Conservation (phyloP, 2,329 filamentous ascomycete species). For the Pseudogymnoascus sp. region DNA sequence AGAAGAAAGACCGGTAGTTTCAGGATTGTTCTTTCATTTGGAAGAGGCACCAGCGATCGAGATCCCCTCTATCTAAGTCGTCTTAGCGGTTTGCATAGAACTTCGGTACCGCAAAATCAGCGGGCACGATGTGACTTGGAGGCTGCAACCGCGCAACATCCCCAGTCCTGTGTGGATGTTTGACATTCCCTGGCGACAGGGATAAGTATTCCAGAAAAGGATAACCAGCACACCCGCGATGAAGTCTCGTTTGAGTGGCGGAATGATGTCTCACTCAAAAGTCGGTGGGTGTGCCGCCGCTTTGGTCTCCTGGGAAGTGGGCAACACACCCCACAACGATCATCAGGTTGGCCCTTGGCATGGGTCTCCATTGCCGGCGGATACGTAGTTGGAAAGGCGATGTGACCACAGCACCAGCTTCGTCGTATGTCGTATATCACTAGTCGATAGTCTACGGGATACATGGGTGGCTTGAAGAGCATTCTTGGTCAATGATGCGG, state of each 20-base stretch:
- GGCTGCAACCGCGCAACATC: background rate
- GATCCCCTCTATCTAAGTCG: background rate
- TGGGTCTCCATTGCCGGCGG: background rate
- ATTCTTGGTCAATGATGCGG: background rate
- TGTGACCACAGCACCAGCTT: background rate
- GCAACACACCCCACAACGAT: background rate
- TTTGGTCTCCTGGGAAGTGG: slow-evolving; percentile 1
- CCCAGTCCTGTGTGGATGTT: background rate
- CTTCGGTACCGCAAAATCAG: background rate
- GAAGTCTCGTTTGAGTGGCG: background rate
- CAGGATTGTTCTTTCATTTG: slow-evolving; percentile 1
- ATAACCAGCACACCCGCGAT: background rate
- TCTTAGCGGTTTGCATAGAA: slow-evolving; percentile 1
- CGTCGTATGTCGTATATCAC: background rate
- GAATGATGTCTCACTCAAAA: slow-evolving; percentile 1
- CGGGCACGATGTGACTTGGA: slow-evolving; percentile 3
- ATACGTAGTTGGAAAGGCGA: background rate
- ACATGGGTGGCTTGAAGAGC: background rate
- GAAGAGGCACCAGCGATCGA: background rate
- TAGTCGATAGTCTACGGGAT: background rate
- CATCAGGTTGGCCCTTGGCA: background rate
- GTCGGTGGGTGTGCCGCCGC: background rate
- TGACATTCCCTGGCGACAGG: background rate
- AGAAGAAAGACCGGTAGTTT: background rate
- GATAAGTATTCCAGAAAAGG: background rate